Evolutionary conservation across 2,329 filamentous ascomycete genomes (phyloP), one percentile per base, ranked within the genome.

Genomic region (Aspergillus intermedius): DNA sequence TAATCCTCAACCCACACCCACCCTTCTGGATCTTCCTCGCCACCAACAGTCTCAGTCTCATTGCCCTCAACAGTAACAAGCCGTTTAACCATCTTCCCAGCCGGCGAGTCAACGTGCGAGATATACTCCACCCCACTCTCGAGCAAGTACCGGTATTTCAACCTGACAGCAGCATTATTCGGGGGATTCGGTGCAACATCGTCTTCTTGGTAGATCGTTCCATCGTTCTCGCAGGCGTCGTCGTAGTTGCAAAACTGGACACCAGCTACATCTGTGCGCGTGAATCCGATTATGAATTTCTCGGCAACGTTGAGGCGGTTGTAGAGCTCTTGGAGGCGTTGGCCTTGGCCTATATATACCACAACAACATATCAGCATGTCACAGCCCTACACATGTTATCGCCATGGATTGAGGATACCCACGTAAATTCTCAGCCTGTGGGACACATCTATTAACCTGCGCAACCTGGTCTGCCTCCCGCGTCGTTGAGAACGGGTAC

Each of bases 91-190:
- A 17, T 17, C 15, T 35, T 35, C 4, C 34, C 34, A 9, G 13
- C 3, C n/a, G 13, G 34, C 2, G 34, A 35, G 5, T 35, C n/a
- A 1, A 35, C 13, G 6, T n/a, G 34, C n/a, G 15, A 35, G 8
- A 35, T 9, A 17, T 35, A 35, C 15, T 35, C 34, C 34, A 35
- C 15, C 2, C 34, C 34, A 35, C 34, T 35, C 13, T n/a, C 34
- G 1, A 35, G 34, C 34, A 35, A n/a, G 56, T 43, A 40, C 48
- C 52, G 22, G 47, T 47, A 41, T 35, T 49, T 54, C 46, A 43
- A 35, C 53, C 28, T 58, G 54, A 52, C 53, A 53, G 54, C 56
- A 50, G 55, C 56, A 48, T 55, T 50, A 13, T 17, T 35, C 12
- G 15, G 34, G n/a, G 34, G 34, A 6, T 35, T 35, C 15, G 34